Percentiles rank a stretch among this genome's conserved stretches.
Evolutionary conservation across 352 stramenopile species (phyloP).

Genomic region (Chrysophaeum taylorii): DNA sequence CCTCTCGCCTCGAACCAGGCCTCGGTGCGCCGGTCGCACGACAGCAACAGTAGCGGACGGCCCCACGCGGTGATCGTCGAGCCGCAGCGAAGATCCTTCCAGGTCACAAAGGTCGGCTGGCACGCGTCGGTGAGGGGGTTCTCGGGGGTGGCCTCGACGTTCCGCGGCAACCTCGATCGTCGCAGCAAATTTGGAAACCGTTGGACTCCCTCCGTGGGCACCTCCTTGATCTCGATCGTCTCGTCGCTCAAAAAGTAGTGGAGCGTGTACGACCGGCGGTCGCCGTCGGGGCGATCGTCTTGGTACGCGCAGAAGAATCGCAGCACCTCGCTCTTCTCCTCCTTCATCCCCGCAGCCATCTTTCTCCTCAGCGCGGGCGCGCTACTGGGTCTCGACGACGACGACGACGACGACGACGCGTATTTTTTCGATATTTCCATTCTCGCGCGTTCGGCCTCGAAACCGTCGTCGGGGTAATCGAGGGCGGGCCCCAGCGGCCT

Average conservation of each 20-base stretch:
- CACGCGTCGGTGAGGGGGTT: slow-evolving; percentile 22
- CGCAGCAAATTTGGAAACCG: slow-evolving; percentile 66
- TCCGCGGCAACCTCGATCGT: slow-evolving; percentile 47
- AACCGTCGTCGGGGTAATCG: slow-evolving; percentile 64
- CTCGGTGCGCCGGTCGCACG: slow-evolving; percentile 76
- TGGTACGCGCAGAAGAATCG: slow-evolving; percentile 78
- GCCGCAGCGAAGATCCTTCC: slow-evolving; percentile 63
- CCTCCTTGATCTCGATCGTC: slow-evolving; percentile 74
- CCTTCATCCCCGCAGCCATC: slow-evolving; percentile 18
- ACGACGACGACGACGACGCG: background rate
- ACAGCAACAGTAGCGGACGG: slow-evolving; percentile 65
- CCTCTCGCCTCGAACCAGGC: slow-evolving; percentile 71
- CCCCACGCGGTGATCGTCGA: slow-evolving; percentile 67
- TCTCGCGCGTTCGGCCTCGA: slow-evolving; percentile 24
- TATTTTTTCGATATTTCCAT: slow-evolving; percentile 25
- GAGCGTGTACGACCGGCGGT: slow-evolving; percentile 60
- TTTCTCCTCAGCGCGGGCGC: slow-evolving; percentile 42
- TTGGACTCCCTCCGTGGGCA: slow-evolving; percentile 40
- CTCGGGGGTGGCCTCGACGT: slow-evolving; percentile 32
- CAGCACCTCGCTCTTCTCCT: slow-evolving; percentile 63
- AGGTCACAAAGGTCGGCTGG: slow-evolving; percentile 35
- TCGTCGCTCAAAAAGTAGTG: slow-evolving; percentile 83
- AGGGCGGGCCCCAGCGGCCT: slow-evolving; percentile 35
- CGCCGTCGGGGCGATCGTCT: slow-evolving; percentile 76
- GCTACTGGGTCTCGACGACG: slow-evolving; percentile 41